phyloP scores from a whole-genome alignment of 176 grass and related monocot species.

The Phragmites australis region DNA sequence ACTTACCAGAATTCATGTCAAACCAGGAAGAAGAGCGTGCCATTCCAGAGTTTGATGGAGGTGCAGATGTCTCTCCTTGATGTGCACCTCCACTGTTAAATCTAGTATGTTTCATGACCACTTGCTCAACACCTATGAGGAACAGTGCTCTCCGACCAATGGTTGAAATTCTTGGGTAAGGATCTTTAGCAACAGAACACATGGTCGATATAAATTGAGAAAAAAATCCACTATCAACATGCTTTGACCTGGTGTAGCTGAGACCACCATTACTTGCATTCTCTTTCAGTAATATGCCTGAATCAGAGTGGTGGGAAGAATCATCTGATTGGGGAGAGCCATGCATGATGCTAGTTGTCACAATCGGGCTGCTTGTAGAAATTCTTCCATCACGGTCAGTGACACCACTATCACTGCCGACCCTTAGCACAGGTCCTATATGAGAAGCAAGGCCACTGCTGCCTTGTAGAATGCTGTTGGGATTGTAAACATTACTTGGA shows the following conservation, averaged over 20 bases:
- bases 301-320: constrained; percentile 94
- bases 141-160: constrained; percentile 75
- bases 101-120: constrained; percentile 75
- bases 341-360: constrained; percentile 69
- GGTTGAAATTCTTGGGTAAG: constrained; percentile 72
- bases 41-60: constrained; percentile 71
- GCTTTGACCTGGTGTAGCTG: constrained; percentile 53
- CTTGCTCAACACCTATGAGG: constrained; percentile 81
- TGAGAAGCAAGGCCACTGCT: constrained; percentile 52
- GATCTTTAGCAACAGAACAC: constrained; percentile 85
- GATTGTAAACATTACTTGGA: constrained; percentile 50
- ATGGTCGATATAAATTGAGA: constrained; percentile 79
- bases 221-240: constrained; percentile 67
- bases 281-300: constrained; percentile 73
- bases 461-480: constrained; percentile 52
- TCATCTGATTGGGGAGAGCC: constrained; percentile 91
- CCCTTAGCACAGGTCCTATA: constrained; percentile 81
- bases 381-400: constrained; percentile 66
- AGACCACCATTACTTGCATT: constrained; percentile 76
- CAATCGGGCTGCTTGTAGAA: constrained; percentile 66
- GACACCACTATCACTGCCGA: constrained; percentile 72
- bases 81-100: constrained; percentile 63
- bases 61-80: constrained; percentile 60
- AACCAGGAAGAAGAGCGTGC: constrained; percentile 95
- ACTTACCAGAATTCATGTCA: constrained; percentile 91